A percentile compares a stretch with the other conserved stretches of the same genome.
These are phyloP conservation scores for Pleurotus citrinopileatus DNA, from an alignment of 768 basidiomycete species.

Conservation along the genomic window DNA sequence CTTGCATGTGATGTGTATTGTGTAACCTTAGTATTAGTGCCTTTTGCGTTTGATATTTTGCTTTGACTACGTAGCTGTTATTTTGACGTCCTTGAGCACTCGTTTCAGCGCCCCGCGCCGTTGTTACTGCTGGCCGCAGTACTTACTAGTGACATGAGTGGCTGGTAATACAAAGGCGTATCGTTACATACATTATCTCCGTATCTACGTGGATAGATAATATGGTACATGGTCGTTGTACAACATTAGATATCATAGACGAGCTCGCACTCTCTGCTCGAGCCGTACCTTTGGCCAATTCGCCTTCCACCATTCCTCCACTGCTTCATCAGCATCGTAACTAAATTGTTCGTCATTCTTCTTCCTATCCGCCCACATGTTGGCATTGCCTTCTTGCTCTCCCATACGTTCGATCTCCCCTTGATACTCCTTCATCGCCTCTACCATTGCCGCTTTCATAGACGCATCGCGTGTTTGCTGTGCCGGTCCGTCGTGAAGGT, in stretches of 20 bases:
- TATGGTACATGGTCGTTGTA: no score
- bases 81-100: no score
- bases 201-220: no score
- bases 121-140: no score
- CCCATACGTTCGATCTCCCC: conserved; percentile 15
- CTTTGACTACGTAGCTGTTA: no score
- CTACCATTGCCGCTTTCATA: conserved; percentile 50
- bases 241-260: neutral
- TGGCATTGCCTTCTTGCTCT: conserved; percentile 31
- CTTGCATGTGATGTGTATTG: no score
- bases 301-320: conserved; percentile 44
- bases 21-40: no score
- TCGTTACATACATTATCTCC: no score
- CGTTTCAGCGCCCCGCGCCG: no score
- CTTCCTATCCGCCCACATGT: conserved; percentile 54
- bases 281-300: neutral
- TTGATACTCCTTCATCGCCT: conserved; percentile 26
- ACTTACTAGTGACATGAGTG: no score
- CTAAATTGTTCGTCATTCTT: conserved; percentile 46
- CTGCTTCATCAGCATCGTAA: conserved; percentile 54
- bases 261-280: neutral
- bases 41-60: no score
- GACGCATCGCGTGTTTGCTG: conserved; percentile 49
- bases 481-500: conserved; percentile 54
- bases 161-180: no score